Evolutionary conservation across 2,329 filamentous ascomycete species (phyloP).

Genomic region (Paracorniculantispora psalliotae): DNA sequence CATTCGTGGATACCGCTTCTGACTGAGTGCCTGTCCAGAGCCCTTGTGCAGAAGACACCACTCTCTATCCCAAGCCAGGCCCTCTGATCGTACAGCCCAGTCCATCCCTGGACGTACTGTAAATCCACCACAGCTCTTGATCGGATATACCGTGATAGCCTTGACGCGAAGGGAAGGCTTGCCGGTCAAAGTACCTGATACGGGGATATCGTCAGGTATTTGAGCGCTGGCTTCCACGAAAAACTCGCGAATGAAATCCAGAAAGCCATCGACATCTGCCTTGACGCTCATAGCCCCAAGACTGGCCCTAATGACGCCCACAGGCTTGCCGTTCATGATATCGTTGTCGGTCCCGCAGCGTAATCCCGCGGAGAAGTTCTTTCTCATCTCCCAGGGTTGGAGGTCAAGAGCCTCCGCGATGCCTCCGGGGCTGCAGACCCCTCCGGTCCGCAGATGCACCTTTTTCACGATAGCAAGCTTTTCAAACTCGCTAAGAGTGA

Average conservation of each 20-base stretch:
- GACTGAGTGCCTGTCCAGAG: slow-evolving; percentile 77
- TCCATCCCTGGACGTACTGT: slow-evolving; percentile 54
- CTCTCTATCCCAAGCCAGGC: slow-evolving; percentile 89
- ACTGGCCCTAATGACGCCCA: slow-evolving; percentile 79
- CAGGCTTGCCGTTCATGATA: slow-evolving; percentile 77
- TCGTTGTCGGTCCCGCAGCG: slow-evolving; percentile 82
- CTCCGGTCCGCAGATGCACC: slow-evolving; percentile 82
- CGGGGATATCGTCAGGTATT: background rate
- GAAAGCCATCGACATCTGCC: slow-evolving; percentile 66
- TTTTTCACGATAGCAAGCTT: slow-evolving; percentile 73
- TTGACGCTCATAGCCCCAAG: slow-evolving; percentile 84
- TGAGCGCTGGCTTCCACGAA: slow-evolving; percentile 34
- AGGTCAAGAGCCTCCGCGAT: slow-evolving; percentile 69
- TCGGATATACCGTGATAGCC: slow-evolving; percentile 72
- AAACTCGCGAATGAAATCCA: slow-evolving; percentile 68
- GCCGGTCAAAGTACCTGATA: background rate
- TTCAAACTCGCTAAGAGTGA: slow-evolving; percentile 80
- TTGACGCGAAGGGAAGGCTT: slow-evolving; percentile 41
- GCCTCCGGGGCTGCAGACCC: slow-evolving; percentile 87
- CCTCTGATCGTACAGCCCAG: slow-evolving; percentile 79
- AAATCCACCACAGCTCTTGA: slow-evolving; percentile 89
- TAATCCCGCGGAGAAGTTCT: slow-evolving; percentile 79
- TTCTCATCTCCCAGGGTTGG: slow-evolving; percentile 73
- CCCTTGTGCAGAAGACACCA: slow-evolving; percentile 91
- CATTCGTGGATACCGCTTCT: slow-evolving; percentile 87